Base-by-base conservation (phyloP, 192 early-diverging fungal genomes). In the Glomus cerebriforme region DNA sequence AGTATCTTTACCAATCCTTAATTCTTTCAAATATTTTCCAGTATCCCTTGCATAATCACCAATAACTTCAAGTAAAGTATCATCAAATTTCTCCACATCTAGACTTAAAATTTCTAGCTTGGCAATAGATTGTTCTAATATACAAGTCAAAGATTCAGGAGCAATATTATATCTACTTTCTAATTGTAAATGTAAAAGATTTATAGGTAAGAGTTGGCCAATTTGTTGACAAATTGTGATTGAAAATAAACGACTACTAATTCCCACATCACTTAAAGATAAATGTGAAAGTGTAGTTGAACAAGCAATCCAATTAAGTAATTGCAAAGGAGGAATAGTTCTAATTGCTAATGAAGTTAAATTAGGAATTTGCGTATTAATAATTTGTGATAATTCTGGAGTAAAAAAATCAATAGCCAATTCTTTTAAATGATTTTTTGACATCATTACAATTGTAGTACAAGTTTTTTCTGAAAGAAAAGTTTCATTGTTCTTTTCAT, bases 1-100 rank as follows among this genome's bases (percentile, higher is more conserved):
- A 24, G 68, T 71, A 47, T 71, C 68, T 27, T 71, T 71, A 47
- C n/a, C 39, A 47, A 71, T 71, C 22, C 68, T 71, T 15, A 71
- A 71, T 71, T 71, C 68, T 26, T 45, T 71, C 10, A 71, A 24
- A 47, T 3, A 2, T 47, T 47, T 71, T 47, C 68, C 68, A 47
- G 19, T 71, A 12, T 71, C 68, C 15, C 68, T n/a, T 2, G 68
- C 19, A 47, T 71, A 71, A 71, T 71, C 68, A 26, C 37, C 68
- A 15, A 71, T 10, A 47, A 49, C 68, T 47, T 71, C 68, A 45
- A 71, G 43, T 13, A 71, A 45, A 71, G 68, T 71, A 47, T 71
- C 68, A 71, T 71, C 43, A 47, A 71, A 71, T 26, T 27, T 71
- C 49, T 71, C 68, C 7, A 71, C 68, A 71, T 71, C 68, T 26